These are phyloP conservation scores for Gryganskiella cystojenkinii DNA, from an alignment of 192 early-diverging fungal genomes.

Conservation along the genomic window DNA sequence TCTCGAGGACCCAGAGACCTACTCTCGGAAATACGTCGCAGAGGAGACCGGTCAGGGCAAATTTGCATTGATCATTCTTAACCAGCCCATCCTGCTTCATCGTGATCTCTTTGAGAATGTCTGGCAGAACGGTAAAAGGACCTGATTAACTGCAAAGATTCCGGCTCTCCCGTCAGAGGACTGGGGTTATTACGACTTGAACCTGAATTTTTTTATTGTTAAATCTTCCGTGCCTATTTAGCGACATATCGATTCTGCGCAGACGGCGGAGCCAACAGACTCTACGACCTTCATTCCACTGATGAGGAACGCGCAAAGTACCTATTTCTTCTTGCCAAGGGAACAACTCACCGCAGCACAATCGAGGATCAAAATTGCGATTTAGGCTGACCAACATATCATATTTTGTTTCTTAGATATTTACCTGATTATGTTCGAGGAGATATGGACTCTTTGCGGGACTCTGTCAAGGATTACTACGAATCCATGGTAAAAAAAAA, in stretches of 20 bases:
- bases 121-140: conserved; percentile 52
- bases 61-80: conserved; percentile 76
- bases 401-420: conserved; percentile 60
- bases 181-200: neutral
- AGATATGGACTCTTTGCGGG: conserved; percentile 85
- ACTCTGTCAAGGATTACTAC: conserved; percentile 74
- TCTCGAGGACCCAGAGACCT: conserved; percentile 21
- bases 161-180: neutral
- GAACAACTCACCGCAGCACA: neutral
- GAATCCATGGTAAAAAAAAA: conserved; percentile 53
- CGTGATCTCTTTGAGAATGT: conserved; percentile 46
- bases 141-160: too few relatives aligned
- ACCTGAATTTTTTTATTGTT: too few relatives aligned
- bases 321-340: too few relatives aligned
- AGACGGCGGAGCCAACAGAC: conserved; percentile 91
- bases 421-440: conserved; percentile 85
- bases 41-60: neutral
- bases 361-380: neutral
- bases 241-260: conserved; percentile 76
- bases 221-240: too few relatives aligned
- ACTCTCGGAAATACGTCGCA: conserved; percentile 4
- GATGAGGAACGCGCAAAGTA: conserved; percentile 56
- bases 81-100: conserved; percentile 69
- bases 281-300: conserved; percentile 74
- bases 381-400: neutral